Base-by-base conservation (phyloP, 805 yeast species). In the Starmera quercuum region DNA sequence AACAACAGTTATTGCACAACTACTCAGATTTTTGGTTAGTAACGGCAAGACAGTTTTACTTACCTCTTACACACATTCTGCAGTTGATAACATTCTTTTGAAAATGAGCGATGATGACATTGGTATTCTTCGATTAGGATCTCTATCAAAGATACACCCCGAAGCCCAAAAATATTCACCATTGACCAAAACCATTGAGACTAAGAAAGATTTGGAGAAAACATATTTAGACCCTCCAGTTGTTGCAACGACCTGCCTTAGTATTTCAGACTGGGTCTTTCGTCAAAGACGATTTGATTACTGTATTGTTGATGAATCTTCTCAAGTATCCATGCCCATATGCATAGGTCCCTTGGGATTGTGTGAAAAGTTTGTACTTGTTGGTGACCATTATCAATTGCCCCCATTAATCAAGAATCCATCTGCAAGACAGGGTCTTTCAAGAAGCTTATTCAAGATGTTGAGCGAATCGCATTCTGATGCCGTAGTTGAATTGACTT, bases 231-330 rank as follows among this genome's bases (percentile, higher is more conserved):
- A 64, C 1, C 76, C 90, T 0, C 73, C 71, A 13, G 78, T 92
- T 3, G 92, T 92, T 2, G 98, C 96, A 0, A 72, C 87, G 2
- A 92, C 98, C 0, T 84, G 95, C 49, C 62, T 90, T 29, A 88
- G 95, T 1, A 70, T 86, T 13, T 67, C 61, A 23, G 85, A 80
- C 49, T 65, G 77, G 51, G 55, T 77, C 3, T 79, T 87, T 46
- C 63, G 54, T 15, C 47, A 64, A 47, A 56, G 74, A 22, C 66
- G 61, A 12, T 92, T 92, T 56, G 98, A 92, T 49, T 90, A 83
- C 51, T 94, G 97, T 51, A 87, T 92, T 27, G 71, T 92, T 29
- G 99, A 92, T 55, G 99, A 92, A 55, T 97, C 97, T 0, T 87
- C 97, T 1, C 98, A 92, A 51, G 83, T 90, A 1, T 81, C 97